Conservation (phyloP, 768 basidiomycete genomes). For the Guyanaporus albipodus region DNA sequence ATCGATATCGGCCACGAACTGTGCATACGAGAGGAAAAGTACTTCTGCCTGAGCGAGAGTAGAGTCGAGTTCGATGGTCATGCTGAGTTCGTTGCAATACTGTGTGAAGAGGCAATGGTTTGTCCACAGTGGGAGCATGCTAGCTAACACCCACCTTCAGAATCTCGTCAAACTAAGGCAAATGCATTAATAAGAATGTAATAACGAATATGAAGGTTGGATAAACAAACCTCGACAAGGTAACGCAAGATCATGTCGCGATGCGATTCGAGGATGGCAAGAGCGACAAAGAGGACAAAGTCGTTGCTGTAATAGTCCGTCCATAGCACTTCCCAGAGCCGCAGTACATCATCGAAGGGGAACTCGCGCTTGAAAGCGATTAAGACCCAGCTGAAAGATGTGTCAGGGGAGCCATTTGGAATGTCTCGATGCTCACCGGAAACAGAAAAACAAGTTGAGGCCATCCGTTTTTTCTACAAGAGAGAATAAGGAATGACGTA, state of each 20-base stretch:
- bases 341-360: conserved; percentile 82
- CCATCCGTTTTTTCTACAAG: conserved; percentile 78
- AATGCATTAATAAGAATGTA: background rate
- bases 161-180: conserved; percentile 56
- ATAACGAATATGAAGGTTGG: no score
- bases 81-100: conserved; percentile 94
- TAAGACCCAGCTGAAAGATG: conserved; percentile 66
- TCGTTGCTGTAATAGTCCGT: conserved; percentile 84
- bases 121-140: background rate
- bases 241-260: conserved; percentile 94
- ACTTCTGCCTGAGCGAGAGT: conserved; percentile 97
- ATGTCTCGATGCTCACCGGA: conserved; percentile 58
- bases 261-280: conserved; percentile 93
- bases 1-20: conserved; percentile 87
- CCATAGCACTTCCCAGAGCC: conserved; percentile 93
- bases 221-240: conserved; percentile 73
- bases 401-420: background rate
- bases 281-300: conserved; percentile 91
- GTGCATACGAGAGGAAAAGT: conserved; percentile 86
- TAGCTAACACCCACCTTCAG: conserved; percentile 22
- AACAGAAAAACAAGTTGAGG: conserved; percentile 96
- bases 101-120: conserved; percentile 25
- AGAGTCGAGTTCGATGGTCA: conserved; percentile 95
- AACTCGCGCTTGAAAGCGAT: conserved; percentile 98
- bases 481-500: background rate